phyloP scores from a whole-genome alignment of 106 monocot species.

The Allium fistulosum region DNA sequence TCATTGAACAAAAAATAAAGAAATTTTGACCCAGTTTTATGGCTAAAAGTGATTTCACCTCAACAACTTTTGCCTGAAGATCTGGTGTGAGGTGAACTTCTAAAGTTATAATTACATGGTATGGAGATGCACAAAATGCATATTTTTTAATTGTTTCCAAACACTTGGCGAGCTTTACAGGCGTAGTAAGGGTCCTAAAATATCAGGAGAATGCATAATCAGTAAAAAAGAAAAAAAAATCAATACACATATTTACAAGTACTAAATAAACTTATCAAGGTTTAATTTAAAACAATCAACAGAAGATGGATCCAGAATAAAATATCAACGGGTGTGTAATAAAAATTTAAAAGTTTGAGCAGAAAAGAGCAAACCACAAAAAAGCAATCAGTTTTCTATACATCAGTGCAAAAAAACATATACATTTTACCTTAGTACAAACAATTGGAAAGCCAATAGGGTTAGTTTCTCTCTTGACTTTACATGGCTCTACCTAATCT shows the following conservation, averaged over 20 bases:
- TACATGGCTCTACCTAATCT: not conserved
- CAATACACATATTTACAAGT: too few species aligned
- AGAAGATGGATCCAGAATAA: too few species aligned
- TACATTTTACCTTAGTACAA: not conserved
- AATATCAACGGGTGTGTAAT: too few species aligned
- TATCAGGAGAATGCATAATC: not conserved
- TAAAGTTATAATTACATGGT: conserved; percentile 56
- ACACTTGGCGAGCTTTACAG: conserved; percentile 54
- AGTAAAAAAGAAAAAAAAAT: not conserved
- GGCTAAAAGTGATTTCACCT: conserved; percentile 30
- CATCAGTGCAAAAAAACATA: not conserved
- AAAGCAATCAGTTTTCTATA: too few species aligned
- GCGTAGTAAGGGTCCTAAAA: conserved; percentile 58
- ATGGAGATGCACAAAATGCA: conserved; percentile 52
- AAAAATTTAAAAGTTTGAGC: too few species aligned
- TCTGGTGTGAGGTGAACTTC: conserved; percentile 75
- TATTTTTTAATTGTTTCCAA: conserved; percentile 57
- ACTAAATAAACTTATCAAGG: too few species aligned
- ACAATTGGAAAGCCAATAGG: too few species aligned
- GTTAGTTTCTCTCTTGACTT: too few species aligned
- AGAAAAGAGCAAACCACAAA: too few species aligned
- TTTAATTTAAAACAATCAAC: too few species aligned
- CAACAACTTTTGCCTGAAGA: conserved; percentile 71
- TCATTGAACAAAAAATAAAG: not conserved
- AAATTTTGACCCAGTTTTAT: not conserved